Conservation (phyloP, 805 yeast genomes). For the Suhomyces sp. region DNA sequence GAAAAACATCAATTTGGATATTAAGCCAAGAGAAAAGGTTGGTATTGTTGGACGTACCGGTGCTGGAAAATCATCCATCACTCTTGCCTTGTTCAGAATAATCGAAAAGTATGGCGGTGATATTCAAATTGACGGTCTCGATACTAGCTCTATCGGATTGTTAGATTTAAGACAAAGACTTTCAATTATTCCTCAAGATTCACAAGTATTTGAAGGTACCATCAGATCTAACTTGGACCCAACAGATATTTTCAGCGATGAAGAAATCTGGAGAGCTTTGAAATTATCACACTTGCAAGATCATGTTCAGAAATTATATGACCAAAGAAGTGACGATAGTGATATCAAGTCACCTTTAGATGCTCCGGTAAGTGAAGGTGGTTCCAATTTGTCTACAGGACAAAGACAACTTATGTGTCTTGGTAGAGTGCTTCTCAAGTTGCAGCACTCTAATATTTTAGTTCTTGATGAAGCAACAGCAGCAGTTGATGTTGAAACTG, state of each 20-base stretch:
- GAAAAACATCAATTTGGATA: conserved; percentile 33
- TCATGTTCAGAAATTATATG: conserved; percentile 38
- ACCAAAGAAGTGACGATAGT: conserved; percentile 25
- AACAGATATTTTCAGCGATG: conserved; percentile 32
- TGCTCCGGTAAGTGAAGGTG: conserved; percentile 42
- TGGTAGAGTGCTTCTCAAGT: conserved; percentile 70
- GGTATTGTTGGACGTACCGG: conserved; percentile 48
- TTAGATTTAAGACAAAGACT: conserved; percentile 42
- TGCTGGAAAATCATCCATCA: conserved; percentile 45
- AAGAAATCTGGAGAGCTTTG: conserved; percentile 40
- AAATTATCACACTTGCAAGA: conserved; percentile 42
- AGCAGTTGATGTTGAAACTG: conserved; percentile 85
- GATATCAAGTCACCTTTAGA: conserved; percentile 27
- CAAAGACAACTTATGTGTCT: conserved; percentile 65
- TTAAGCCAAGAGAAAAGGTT: conserved; percentile 38
- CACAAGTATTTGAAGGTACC: conserved; percentile 45
- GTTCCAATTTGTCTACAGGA: conserved; percentile 50
- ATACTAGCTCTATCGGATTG: conserved; percentile 37
- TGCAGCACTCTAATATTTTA: conserved; percentile 53
- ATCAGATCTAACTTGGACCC: conserved; percentile 43
- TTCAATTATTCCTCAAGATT: conserved; percentile 45
- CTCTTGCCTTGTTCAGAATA: conserved; percentile 43
- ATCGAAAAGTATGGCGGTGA: conserved; percentile 38
- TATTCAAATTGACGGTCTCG: conserved; percentile 33
- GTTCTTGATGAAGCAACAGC: conserved; percentile 87